A percentile compares a stretch with the other conserved stretches of the same genome.
These are phyloP conservation scores for Meripilus lineatus DNA, from an alignment of 1,284 basidiomycete species.

Conservation along the genomic window DNA sequence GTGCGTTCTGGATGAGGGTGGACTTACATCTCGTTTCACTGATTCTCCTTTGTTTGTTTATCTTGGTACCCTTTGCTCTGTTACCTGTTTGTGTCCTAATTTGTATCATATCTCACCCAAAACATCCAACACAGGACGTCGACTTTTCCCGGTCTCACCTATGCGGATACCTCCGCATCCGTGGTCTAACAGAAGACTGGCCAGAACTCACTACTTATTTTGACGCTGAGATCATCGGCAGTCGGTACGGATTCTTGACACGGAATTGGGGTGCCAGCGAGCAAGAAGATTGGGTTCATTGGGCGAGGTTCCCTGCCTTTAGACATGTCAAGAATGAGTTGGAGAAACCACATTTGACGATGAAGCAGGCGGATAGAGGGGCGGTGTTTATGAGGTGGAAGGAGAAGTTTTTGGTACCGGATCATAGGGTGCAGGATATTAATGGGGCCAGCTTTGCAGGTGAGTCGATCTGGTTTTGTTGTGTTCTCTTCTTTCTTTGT, in stretches of 20 bases:
- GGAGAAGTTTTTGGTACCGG: constrained; percentile 92
- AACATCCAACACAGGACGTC: constrained; percentile 82
- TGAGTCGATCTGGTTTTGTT: constrained; percentile 25
- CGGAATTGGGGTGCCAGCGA: constrained; percentile 84
- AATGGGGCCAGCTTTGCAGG: constrained; percentile 95
- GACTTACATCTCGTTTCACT: no score
- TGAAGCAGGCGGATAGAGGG: constrained; percentile 68
- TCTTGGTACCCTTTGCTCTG: no score
- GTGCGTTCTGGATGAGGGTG: no score
- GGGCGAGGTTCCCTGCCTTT: constrained; percentile 90
- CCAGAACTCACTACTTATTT: constrained; percentile 86
- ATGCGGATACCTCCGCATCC: constrained; percentile 87
- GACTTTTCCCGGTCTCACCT: constrained; percentile 76
- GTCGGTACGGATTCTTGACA: constrained; percentile 83
- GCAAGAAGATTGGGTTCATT: constrained; percentile 86
- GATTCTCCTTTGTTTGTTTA: no score
- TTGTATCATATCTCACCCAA: no score
- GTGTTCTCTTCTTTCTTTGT: neutral
- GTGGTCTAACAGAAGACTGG: constrained; percentile 85
- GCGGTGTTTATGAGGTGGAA: constrained; percentile 96
- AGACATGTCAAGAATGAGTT: constrained; percentile 71
- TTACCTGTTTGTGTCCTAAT: no score
- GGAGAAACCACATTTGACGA: constrained; percentile 68
- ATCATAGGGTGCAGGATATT: constrained; percentile 91
- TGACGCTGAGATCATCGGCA: constrained; percentile 90